phyloP scores from a whole-genome alignment of 1,284 basidiomycete genomes.

The Entoloma clypeatum region DNA sequence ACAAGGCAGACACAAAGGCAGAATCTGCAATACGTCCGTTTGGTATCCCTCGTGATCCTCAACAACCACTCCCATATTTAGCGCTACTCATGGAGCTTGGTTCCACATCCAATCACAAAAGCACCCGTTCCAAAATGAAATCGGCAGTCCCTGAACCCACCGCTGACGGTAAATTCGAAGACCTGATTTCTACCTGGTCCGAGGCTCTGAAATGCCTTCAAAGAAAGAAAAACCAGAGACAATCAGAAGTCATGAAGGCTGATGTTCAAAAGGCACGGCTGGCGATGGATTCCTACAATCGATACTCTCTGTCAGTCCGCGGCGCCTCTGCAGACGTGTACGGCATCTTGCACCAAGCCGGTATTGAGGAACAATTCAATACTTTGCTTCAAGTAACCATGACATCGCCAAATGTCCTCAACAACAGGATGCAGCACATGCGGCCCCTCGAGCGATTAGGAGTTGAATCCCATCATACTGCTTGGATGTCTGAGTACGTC shows the following conservation, averaged over 20 bases:
- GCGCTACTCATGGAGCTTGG: constrained; percentile 16
- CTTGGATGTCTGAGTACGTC: too few relatives aligned
- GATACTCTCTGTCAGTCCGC: constrained; percentile 10
- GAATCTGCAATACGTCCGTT: constrained; percentile 12
- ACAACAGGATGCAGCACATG: constrained; percentile 10
- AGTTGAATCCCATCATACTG: too few relatives aligned
- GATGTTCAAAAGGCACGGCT: background rate
- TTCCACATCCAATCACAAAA: constrained; percentile 3
- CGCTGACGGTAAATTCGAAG: constrained; percentile 6
- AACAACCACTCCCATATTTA: constrained; percentile 15
- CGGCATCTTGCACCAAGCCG: constrained; percentile 8
- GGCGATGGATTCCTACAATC: background rate
- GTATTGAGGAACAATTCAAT: constrained; percentile 11
- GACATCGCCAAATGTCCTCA: background rate
- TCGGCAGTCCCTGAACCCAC: background rate
- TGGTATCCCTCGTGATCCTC: constrained; percentile 12
- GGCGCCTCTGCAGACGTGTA: constrained; percentile 13
- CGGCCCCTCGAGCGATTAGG: constrained; percentile 12
- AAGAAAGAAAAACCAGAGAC: background rate
- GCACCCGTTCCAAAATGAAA: constrained; percentile 5
- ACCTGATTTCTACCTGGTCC: constrained; percentile 5
- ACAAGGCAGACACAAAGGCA: constrained; percentile 7
- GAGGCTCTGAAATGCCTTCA: background rate
- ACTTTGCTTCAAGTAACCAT: constrained; percentile 9
- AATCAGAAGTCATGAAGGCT: background rate